A percentile compares a stretch with the other conserved stretches of the same genome.
Conservation (phyloP, 2,329 filamentous ascomycete genomes). For the Trichoderma sp. region DNA sequence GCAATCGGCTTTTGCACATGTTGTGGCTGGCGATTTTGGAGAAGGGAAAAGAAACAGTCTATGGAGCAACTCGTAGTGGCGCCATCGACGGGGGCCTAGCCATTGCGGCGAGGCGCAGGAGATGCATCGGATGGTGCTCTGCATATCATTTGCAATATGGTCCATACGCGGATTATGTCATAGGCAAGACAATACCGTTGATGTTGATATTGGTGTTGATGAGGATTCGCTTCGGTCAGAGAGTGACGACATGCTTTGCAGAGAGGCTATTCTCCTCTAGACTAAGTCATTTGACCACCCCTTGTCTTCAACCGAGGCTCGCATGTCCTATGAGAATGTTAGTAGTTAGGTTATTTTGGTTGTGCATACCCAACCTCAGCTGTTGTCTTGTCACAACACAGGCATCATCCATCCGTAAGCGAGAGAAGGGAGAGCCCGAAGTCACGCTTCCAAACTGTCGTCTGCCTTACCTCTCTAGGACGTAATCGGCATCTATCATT, state of each 20-base stretch:
- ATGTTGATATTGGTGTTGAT: not conserved
- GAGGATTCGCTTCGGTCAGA: not conserved
- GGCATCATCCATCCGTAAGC: not conserved
- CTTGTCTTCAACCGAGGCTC: not conserved
- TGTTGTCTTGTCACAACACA: not conserved
- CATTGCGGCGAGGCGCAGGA: conserved; percentile 15
- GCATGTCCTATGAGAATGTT: not conserved
- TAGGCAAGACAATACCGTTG: not conserved
- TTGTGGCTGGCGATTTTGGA: not conserved
- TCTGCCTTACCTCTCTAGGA: not conserved
- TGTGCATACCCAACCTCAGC: not conserved
- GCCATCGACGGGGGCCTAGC: not conserved
- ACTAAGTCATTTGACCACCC: not conserved
- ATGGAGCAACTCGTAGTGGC: not conserved
- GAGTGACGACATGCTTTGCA: not conserved
- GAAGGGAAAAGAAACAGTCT: not conserved
- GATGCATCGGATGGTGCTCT: not conserved
- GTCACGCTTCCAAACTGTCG: not conserved
- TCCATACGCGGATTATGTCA: not conserved
- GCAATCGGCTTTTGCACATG: not conserved
- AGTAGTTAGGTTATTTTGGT: not conserved
- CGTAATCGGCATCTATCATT: not conserved
- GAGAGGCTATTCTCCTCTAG: not conserved
- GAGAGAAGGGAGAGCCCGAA: not conserved
- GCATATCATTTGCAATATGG: not conserved